Evolutionary conservation across 1,139 yeast genomes (phyloP), one percentile per base, ranked within the genome.

Genomic region (Yamadazyma songkhlaensis): DNA sequence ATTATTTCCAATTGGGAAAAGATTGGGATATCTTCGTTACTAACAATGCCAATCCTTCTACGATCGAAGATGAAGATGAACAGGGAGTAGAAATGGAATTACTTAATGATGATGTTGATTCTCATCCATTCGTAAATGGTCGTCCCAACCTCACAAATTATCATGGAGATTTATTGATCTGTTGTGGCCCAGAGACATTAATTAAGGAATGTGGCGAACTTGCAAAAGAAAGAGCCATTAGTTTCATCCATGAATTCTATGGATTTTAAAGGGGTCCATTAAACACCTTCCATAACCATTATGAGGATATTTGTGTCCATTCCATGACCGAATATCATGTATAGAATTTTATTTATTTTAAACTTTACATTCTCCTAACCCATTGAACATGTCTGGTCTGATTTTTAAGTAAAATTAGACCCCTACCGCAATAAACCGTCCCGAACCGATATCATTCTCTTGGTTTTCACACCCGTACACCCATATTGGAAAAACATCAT

Each of bases 151-250:
- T 77, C 9, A 41, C 43, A 1, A 41, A 42, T 1, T 52, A 67
- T 6, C 49, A 72, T 4, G 48, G 67, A 1, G 47, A 53, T 15
- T 43, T 53, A 9, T 63, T 83, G 0, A 59, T 84, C n/a, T 77
- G 86, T 0, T 84, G 94, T 60, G 95, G 95, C 0, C 88, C 90
- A 0, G 59, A 58, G 2, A 48, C 67, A 0, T 59, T 86, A 42
- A 75, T 81, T 13, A 30, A 46, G 2, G 80, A 77, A 15, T 75
- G 74, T n/a, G 48, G 57, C 33, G 37, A 31, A 1, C 70, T 79
- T 69, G 74, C 84, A 0, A 48, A 46, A 2, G 41, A 43, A 1
- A 53, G 62, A 23, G 58, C 60, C 7, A 60, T 72, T 13, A 25
- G 9, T 9, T 30, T 36, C 15, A 21, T 42, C 13, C 21, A 23